Base-by-base conservation (phyloP, 108 stramenopile species). In the Schizochytrium sp. region DNA sequence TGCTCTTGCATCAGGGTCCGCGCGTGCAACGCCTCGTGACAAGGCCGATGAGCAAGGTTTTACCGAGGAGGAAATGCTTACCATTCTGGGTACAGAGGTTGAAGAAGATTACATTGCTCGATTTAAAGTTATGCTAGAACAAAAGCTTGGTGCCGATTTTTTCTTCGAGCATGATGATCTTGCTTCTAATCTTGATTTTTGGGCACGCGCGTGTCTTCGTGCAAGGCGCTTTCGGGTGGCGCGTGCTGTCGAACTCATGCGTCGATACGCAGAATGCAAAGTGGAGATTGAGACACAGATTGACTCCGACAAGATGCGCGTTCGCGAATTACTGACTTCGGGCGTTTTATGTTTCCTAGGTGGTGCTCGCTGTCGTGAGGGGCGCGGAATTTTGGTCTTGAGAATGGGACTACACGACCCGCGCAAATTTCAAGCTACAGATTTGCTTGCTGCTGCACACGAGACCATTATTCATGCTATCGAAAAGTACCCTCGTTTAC, bases 351-450 rank as follows among this genome's bases (percentile, higher is more conserved):
- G 53, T 10, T 83, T 83, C 28, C 28, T 83, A 5, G 76, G 76
- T 5, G 53, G 53, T n/a, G 76, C 76, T 10, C 76, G 76, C 76
- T 83, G 76, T 28, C 47, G 53, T 38, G 50, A 83, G 47, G 76
- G 76, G 7, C 47, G 76, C 0, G 76, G 76, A 13, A 83, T 83
- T 53, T 10, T 83, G 5, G 47, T 83, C 3, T 5, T 83, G 50
- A n/a, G 50, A 47, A 83, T 83, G 76, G 50, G 76, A 13, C 10
- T 55, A 38, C 76, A 83, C 53, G 76, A 83, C 76, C 76, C 76
- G 53, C 47, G 53, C 47, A 55, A 83, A 2, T 83, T 83, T 1
- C 0, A 10, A 38, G 76, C 76, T 10, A 40, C 28, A 5, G 76
- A 83, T 28, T 40, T 83, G 10, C 55, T 83, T 47, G 76, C 50